phyloP scores from a whole-genome alignment of 495 filamentous ascomycete genomes.

The Aspergillus leporis region DNA sequence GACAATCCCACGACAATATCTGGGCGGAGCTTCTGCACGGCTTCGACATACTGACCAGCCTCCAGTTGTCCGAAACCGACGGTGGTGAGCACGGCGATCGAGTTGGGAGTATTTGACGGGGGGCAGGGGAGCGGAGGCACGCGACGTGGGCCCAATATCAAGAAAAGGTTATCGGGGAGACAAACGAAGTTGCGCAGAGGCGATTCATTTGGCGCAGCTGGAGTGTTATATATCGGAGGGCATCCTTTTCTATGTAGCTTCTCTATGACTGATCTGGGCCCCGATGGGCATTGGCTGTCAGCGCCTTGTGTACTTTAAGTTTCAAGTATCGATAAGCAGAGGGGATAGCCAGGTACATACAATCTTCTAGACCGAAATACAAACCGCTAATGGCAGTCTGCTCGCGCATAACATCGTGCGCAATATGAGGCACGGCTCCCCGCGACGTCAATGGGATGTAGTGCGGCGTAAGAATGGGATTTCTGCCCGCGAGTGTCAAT shows the following conservation, averaged over 20 bases:
- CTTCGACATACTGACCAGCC: conserved; percentile 65
- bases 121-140: conserved; percentile 73
- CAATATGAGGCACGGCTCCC: conserved; percentile 80
- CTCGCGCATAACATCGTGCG: conserved; percentile 75
- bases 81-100: conserved; percentile 77
- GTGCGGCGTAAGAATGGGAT: conserved; percentile 72
- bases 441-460: conserved; percentile 78
- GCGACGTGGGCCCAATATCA: conserved; percentile 78
- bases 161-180: conserved; percentile 52
- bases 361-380: conserved; percentile 90
- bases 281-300: conserved; percentile 35
- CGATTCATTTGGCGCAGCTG: conserved; percentile 42
- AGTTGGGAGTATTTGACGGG: conserved; percentile 67
- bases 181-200: conserved; percentile 74
- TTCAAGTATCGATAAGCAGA: background rate
- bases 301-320: conserved; percentile 7
- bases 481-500: conserved; percentile 59
- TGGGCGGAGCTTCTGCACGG: conserved; percentile 62
- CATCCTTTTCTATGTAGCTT: conserved; percentile 50
- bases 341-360: conserved; percentile 51
- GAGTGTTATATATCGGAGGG: conserved; percentile 53
- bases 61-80: conserved; percentile 75
- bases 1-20: conserved; percentile 80
- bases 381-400: conserved; percentile 65
- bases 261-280: conserved; percentile 70